Base-by-base conservation (phyloP, 1,139 yeast genomes). In the Suhomyces panamericanus region DNA sequence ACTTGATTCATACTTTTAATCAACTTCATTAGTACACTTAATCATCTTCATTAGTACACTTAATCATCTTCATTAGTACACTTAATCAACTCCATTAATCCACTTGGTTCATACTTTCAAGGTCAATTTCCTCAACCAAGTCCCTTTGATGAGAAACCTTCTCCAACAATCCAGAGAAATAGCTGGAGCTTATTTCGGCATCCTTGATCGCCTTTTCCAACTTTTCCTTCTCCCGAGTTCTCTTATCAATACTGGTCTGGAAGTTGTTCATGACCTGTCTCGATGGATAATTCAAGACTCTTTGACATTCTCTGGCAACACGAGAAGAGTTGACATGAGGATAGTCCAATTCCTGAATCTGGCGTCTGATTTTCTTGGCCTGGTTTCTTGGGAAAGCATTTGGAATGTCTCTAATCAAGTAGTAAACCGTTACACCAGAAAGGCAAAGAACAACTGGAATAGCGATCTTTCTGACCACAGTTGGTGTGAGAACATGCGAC, bases 311-410 rank as follows among this genome's bases (percentile, higher is more conserved):
- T 54, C 80, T 81, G 0, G 96, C 74, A 10, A 93, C 80, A 49
- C 99, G 75, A 44, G 77, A 78, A 2, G 96, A 83, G 61, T 91
- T 91, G 35, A 73, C 61, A 55, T 87, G 95, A 10, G 87, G 82
- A 57, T 89, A 93, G 49, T 90, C 96, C 56, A 83, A 66, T 16
- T 77, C 80, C 31, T 73, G 69, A 31, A 93, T 71, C 56, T 85
- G 87, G 8, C 60, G 61, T 50, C 78, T 79, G 52, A 91, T 79
- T 63, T 87, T 89, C 43, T 76, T 73, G 0, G 95, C 89, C 49
- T 90, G 77, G 47, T 90, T 90, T 55, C 90, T 75, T 20, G 96
- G 95, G 56, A 88, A 80, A 0, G 98, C 96, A 55, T 86, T 80
- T 2, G 97, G 97, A 14, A 95, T 81, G 62, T 93, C 99, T 45